Evolutionary conservation across 345 rosid species (phyloP), one percentile per base, ranked within the genome.

Genomic region (Mercurialis annua): DNA sequence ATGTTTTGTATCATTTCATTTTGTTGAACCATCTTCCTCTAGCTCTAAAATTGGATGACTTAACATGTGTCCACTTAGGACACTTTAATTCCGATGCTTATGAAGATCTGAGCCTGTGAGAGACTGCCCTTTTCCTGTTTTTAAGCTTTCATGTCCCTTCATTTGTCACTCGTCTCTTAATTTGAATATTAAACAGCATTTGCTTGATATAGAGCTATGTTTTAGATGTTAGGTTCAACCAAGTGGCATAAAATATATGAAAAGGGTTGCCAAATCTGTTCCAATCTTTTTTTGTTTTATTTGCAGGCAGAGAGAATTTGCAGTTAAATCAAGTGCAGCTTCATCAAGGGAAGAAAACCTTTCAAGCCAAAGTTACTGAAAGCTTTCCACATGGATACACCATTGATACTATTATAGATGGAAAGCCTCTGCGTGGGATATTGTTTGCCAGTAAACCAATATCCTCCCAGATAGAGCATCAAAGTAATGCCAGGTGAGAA

Each of bases 351-450:
- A 95, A 87, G 83, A 86, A 77, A 80, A 72, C 76, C 71, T 95
- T 95, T 82, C 88, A 90, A 62, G 97, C 99, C 34, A 86, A 72
- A 71, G 83, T 95, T 77, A 85, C 88, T 2, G 87, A 92, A 83
- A 83, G 81, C 71, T 84, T 81, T 62, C 82, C 84, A 30, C 82
- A 80, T 80, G 94, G 98, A 59, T 90, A 82, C 82, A 83, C 87
- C 50, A 81, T 95, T 52, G 96, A 95, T 79, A 92, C 99, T 51
- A 69, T 79, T 65, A 86, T 95, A 69, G 90, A 85, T 64, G 99
- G 99, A 67, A 92, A 84, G 81, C 80, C 86, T 76, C 84, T 95
- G 27, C 90, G 88, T 59, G 97, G 98, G 63, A 79, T 95, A 71
- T 55, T 95, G 73, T 87, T 95, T 80, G 71, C 90, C 57, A 86